Evolutionary conservation across 352 stramenopile species (phyloP), one percentile per base, ranked within the genome.

Genomic region (Phytophthora quininea): DNA sequence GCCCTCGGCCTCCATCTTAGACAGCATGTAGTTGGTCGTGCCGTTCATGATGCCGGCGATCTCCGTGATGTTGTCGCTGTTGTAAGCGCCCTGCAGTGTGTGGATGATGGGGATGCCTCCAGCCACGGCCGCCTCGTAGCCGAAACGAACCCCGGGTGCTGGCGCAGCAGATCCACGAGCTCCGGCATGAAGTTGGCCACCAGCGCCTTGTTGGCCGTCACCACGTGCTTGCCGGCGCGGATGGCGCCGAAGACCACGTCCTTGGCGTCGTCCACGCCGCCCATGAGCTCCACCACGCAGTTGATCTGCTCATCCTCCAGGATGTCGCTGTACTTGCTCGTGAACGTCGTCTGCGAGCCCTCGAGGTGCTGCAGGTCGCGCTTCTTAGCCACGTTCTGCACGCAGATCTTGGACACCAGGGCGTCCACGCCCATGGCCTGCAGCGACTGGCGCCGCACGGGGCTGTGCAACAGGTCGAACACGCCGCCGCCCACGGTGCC

Each of bases 21-120:
- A 97, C 45, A 99, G 74, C 91, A 99, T 99, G 82, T 98, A 99
- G 80, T 99, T 99, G 53, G 96, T 99, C 7, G 96, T 99, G 48
- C 97, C 97, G 76, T 99, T 99, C 84, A 98, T 97, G 73, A 99
- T 99, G 27, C 97, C 97, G 38, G 90, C 91, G 61, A 99, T 88
- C 64, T 96, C 88, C 11, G 88, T 91, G 76, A 99, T 97, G 37
- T 83, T 79, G 79, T 99, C 96, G 49, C 92, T 93, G 33, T 84
- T 77, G 77, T 98, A 98, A 43, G 92, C 91, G 64, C 83, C 91
- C 80, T 98, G 94, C 35, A 99, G 76, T 32, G 92, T 97, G 75
- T 98, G 84, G 79, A 99, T 98, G 75, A 99, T 98, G 40, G 96
- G 96, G 69, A 99, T 98, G 50, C 93, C 96, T n/a, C 96, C 96